Percentiles rank a stretch among this genome's conserved stretches.
Evolutionary conservation across 169 alveolate genomes (phyloP).

Genomic region (Condylostoma magnum): DNA sequence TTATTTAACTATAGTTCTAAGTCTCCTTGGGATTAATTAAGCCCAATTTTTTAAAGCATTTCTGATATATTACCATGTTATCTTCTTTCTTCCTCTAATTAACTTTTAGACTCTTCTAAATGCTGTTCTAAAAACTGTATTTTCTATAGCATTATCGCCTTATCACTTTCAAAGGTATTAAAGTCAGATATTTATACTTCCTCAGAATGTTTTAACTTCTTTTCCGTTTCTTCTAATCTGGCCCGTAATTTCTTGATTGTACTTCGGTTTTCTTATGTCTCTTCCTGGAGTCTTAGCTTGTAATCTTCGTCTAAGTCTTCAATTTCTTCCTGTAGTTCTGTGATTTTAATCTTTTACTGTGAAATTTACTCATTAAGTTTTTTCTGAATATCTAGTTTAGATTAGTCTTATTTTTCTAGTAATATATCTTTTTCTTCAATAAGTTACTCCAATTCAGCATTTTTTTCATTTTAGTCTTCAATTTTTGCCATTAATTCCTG

Average conservation of each 20-base stretch:
- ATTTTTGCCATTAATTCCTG: conserved; percentile 43
- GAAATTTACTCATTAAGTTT: not conserved
- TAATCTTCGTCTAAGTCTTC: conserved; percentile 32
- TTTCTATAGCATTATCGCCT: conserved; percentile 22
- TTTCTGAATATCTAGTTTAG: conserved; percentile 29
- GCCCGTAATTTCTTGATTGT: not conserved
- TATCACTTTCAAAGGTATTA: conserved; percentile 7
- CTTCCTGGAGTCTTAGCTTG: too few relatives aligned
- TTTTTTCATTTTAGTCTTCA: conserved; percentile 53
- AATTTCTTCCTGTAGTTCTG: conserved; percentile 1
- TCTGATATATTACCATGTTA: conserved; percentile 4
- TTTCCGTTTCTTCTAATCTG: conserved; percentile 18
- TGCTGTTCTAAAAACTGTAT: conserved; percentile 29
- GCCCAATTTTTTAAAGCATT: not conserved
- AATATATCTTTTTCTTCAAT: conserved; percentile 30
- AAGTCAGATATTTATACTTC: too few relatives aligned
- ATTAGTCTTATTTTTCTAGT: conserved; percentile 6
- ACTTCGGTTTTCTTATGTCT: not conserved
- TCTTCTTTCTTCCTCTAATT: not conserved
- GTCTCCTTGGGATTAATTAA: not conserved
- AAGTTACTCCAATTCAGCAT: conserved; percentile 56
- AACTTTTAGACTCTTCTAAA: conserved; percentile 6
- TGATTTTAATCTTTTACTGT: not conserved
- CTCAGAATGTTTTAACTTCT: conserved; percentile 22
- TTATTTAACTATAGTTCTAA: not conserved